Conservation (phyloP, 805 yeast species). For the Myxozyma neglecta region DNA sequence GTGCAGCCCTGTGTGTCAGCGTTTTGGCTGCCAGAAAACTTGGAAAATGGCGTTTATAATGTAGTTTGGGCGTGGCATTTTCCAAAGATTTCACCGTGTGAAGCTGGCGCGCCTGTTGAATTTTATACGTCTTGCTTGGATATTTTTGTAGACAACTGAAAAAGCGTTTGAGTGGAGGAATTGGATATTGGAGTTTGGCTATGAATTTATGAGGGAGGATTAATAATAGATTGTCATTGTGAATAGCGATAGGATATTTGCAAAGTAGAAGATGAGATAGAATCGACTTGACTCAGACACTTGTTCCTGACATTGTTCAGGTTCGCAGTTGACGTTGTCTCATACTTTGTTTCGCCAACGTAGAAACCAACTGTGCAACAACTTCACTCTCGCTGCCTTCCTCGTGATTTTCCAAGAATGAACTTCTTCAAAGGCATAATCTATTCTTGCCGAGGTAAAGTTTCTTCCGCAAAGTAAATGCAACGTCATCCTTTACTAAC, state of each 20-base stretch:
- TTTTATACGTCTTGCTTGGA: constrained; percentile 33
- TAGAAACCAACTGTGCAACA: too few species aligned
- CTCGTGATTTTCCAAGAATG: too few species aligned
- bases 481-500: not conserved
- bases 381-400: too few species aligned
- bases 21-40: constrained; percentile 22
- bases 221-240: not conserved
- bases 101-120: constrained; percentile 25
- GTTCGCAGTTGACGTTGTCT: too few species aligned
- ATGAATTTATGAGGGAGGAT: not conserved
- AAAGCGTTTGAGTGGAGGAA: not conserved
- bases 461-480: not conserved
- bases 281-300: too few species aligned
- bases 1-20: constrained; percentile 23
- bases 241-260: too few species aligned
- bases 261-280: too few species aligned
- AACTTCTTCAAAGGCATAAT: too few species aligned
- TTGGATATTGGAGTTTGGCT: too few species aligned
- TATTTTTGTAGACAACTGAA: constrained; percentile 9
- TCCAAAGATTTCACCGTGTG: constrained; percentile 30
- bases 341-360: too few species aligned
- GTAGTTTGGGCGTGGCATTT: constrained; percentile 34
- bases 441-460: not conserved
- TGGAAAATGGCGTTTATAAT: constrained; percentile 24
- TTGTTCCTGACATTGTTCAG: too few species aligned